Conservation (phyloP, 306 rosid genomes). For the Aeschynomene evenia region DNA sequence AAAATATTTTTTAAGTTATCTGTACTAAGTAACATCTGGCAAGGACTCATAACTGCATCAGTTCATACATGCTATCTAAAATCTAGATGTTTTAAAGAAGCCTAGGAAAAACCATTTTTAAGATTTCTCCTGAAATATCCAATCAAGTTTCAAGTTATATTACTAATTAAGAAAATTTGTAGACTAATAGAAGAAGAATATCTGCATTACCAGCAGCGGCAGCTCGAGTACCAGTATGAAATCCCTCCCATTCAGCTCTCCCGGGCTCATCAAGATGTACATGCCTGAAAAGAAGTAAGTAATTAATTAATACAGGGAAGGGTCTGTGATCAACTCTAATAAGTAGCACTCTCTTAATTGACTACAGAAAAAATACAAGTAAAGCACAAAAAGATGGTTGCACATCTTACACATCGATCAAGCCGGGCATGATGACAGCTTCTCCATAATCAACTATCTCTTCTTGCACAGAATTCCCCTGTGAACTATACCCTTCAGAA, state of each 20-base stretch:
- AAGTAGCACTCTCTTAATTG: conserved; percentile 14
- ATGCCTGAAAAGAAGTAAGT: conserved; percentile 66
- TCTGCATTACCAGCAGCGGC: conserved; percentile 87
- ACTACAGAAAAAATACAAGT: conserved; percentile 12
- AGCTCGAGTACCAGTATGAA: conserved; percentile 84
- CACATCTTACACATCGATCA: conserved; percentile 81
- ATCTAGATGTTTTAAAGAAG: conserved; percentile 15
- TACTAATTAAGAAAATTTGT: neutral
- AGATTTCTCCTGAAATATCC: conserved; percentile 5
- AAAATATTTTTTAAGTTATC: neutral
- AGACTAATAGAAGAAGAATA: conserved; percentile 16
- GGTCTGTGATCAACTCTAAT: neutral
- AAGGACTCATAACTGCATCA: neutral
- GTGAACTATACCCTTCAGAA: conserved; percentile 53
- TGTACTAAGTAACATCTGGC: neutral
- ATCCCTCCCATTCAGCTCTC: conserved; percentile 93
- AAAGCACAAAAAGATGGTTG: neutral
- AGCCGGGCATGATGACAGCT: conserved; percentile 90
- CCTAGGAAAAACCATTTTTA: neutral
- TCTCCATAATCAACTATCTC: conserved; percentile 72
- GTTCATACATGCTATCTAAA: neutral
- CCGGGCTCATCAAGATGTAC: conserved; percentile 97
- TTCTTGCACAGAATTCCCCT: conserved; percentile 37
- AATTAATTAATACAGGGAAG: conserved; percentile 13
- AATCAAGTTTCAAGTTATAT: conserved; percentile 19